Conservation (phyloP, 1,284 basidiomycete genomes). For the Meripilus lineatus region DNA sequence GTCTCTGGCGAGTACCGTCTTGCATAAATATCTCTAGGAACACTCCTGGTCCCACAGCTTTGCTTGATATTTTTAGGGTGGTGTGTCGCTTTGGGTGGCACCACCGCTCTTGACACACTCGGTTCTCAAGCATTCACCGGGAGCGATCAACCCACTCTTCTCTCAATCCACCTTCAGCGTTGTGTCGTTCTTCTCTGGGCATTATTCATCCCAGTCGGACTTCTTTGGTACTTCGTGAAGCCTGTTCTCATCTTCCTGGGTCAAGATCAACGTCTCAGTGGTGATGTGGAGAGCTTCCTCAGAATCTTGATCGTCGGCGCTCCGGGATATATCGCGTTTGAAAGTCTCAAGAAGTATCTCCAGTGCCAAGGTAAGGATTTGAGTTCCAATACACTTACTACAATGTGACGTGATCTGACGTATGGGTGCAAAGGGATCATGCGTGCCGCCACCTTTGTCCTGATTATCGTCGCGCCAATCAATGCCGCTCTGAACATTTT, state of each 20-base stretch:
- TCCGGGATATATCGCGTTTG: constrained; percentile 72
- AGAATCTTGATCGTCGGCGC: constrained; percentile 59
- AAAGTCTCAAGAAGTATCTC: constrained; percentile 73
- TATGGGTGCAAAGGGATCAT: constrained; percentile 51
- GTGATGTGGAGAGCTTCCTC: constrained; percentile 58
- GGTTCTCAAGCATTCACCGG: constrained; percentile 74
- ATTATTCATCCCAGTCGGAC: constrained; percentile 55
- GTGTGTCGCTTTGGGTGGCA: constrained; percentile 72
- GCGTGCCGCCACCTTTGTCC: constrained; percentile 60
- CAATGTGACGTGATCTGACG: neutral
- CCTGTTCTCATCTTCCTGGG: constrained; percentile 58
- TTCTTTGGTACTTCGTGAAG: constrained; percentile 57
- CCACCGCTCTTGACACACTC: constrained; percentile 72
- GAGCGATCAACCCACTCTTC: constrained; percentile 46
- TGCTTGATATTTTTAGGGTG: constrained; percentile 42
- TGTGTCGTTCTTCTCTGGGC: constrained; percentile 59
- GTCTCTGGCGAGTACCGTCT: constrained; percentile 60
- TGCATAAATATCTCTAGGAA: constrained; percentile 14
- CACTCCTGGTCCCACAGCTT: constrained; percentile 47
- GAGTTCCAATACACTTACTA: neutral
- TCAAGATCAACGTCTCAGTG: constrained; percentile 51
- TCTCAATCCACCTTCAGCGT: constrained; percentile 67
- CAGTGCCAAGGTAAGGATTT: constrained; percentile 64
- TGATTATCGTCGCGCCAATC: constrained; percentile 56
- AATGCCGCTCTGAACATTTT: constrained; percentile 57